Conservation (phyloP, 2,329 filamentous ascomycete genomes). For the Leptodontidium sp. region DNA sequence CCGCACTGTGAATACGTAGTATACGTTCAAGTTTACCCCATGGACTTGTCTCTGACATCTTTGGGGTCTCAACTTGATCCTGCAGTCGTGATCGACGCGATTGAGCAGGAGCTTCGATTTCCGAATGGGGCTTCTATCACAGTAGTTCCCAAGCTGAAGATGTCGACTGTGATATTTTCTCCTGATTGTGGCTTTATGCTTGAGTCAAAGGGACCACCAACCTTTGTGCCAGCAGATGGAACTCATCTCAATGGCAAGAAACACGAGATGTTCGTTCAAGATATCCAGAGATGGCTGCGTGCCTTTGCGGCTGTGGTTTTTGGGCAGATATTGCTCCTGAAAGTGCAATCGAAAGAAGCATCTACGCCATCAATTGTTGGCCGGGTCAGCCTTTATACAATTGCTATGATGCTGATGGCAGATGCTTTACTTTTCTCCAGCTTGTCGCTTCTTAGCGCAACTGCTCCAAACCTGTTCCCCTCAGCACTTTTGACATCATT, state of each 20-base stretch:
- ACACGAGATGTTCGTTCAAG: slow-evolving; percentile 64
- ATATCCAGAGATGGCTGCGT: slow-evolving; percentile 67
- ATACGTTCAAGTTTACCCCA: slow-evolving; percentile 76
- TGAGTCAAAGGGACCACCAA: slow-evolving; percentile 69
- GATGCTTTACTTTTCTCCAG: slow-evolving; percentile 67
- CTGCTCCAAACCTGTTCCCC: slow-evolving; percentile 63
- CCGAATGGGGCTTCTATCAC: slow-evolving; percentile 67
- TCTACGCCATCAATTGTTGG: slow-evolving; percentile 73
- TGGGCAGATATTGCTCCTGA: slow-evolving; percentile 68
- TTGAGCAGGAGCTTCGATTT: slow-evolving; percentile 69
- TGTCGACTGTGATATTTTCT: slow-evolving; percentile 71
- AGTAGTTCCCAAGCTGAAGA: slow-evolving; percentile 61
- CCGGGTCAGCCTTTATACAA: slow-evolving; percentile 70
- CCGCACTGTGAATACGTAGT: slow-evolving; percentile 91
- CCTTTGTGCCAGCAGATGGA: slow-evolving; percentile 58
- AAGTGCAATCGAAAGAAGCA: slow-evolving; percentile 70
- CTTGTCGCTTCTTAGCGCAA: slow-evolving; percentile 62
- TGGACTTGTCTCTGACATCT: slow-evolving; percentile 34
- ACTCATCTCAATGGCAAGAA: slow-evolving; percentile 68
- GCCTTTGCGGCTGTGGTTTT: slow-evolving; percentile 64
- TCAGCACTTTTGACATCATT: slow-evolving; percentile 64
- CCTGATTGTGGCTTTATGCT: slow-evolving; percentile 74
- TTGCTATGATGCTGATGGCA: slow-evolving; percentile 67
- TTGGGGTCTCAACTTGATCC: slow-evolving; percentile 46
- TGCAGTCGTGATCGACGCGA: slow-evolving; percentile 55